Base-by-base conservation (phyloP, 2,329 filamentous ascomycete genomes). In the Colletotrichum incanum region DNA sequence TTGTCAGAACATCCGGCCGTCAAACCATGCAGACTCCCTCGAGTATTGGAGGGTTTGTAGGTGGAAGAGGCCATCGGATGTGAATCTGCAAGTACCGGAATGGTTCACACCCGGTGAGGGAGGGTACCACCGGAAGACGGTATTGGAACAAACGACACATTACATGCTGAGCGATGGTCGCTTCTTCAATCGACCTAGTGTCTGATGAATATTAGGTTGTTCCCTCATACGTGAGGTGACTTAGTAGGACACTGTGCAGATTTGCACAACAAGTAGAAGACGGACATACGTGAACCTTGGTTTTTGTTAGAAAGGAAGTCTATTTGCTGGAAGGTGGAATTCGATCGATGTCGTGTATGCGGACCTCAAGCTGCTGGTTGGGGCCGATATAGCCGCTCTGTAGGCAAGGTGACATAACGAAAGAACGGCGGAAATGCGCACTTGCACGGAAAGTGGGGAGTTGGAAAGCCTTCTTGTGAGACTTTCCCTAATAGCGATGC, bases 21-120 rank as follows among this genome's bases (percentile, higher is more conserved):
- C 59, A 59, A n/a, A 52, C 39, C 11, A 64, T 72, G 70, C 55
- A 72, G 59, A 26, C 45, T 43, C 45, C 70, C 65, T 63, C 52
- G 20, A 54, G 43, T 39, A 55, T 34, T 31, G 28, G 34, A 54
- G 26, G 20, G 43, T 39, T 68, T 12, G 12, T 43, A n/a, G 2
- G 54, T n/a, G 18, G 12, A 26, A 31, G 18, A 54, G 20, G 45
- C 31, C 68, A 54, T 58, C 52, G 28, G 52, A 64, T 68, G 50
- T 37, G 12, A 54, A 16, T 31, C 31, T 68, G 43, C 47, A 50
- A 45, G 59, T 31, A 31, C 37, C n/a, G 16, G 28, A 28, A 37
- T n/a, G 28, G 49, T 50, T 49, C 49, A 26, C 45, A 23, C 26
- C 26, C 39, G 28, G 43, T 31, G 41, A 56, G 23, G 23, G 41